Base-by-base conservation (phyloP, 1,284 basidiomycete genomes). In the Kwoniella shivajii region DNA sequence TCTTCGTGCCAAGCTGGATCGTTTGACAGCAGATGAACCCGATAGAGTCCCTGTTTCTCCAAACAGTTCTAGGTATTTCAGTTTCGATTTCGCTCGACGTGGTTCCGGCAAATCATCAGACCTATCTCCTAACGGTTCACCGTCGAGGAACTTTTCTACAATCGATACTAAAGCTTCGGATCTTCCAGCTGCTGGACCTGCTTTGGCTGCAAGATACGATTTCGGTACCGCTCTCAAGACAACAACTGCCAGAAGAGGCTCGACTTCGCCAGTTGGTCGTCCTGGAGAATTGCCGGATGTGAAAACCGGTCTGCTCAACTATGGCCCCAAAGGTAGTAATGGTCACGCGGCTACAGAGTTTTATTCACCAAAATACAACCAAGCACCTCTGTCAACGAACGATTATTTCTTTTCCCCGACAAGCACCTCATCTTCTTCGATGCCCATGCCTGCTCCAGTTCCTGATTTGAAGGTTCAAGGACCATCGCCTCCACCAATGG, bases 211-310 rank as follows among this genome's bases (percentile, higher is more conserved):
- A 27, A 64, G 77, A 46, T 84, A 84, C 72, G 82, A 83, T 68
- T 83, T 83, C 68, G 79, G 79, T 37, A 69, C 77, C 6, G 79
- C 80, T 9, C 72, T 83, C 54, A 80, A 81, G 64, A 73, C 64
- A 18, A 53, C 61, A 6, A 41, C 56, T 49, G 70, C 71, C 2
- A 60, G 63, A 33, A 68, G 73, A 47, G 71, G 67, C 50, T 68
- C 67, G 43, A 60, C 65, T n/a, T 75, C 72, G 30, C 72, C 72
- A 1, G 56, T 55, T 3, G 43, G 50, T 6, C 10, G 37, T 11
- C 48, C 48, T 4, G 55, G 58, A 7, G 60, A 70, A 16, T 56
- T 73, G 34, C 62, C 65, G 29, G 63, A 67, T 20, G 61, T 65
- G 4, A 67, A 64, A 47, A 71, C 69, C 20, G 71, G 71, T n/a